Conservation (phyloP, 1,284 basidiomycete species). For the Phaffia rhodozyma region DNA sequence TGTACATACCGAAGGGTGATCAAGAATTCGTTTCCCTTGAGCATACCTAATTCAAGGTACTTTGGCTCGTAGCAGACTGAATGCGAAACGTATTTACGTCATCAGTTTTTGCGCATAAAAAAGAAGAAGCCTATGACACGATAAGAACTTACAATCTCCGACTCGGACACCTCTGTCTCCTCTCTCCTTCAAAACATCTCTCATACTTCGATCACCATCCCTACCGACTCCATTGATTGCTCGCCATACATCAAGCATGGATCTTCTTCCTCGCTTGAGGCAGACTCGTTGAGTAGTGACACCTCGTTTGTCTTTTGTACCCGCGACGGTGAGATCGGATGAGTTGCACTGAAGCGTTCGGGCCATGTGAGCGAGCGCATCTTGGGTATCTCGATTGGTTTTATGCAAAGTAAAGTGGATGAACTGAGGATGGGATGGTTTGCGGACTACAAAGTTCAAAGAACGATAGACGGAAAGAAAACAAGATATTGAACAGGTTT, state of each 20-base stretch:
- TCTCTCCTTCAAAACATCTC: conserved; percentile 52
- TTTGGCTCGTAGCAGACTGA: conserved; percentile 52
- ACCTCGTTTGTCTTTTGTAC: conserved; percentile 96
- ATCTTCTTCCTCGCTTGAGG: conserved; percentile 62
- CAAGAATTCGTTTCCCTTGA: conserved; percentile 90
- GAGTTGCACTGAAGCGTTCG: conserved; percentile 59
- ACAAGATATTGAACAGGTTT: not conserved
- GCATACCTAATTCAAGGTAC: conserved; percentile 78
- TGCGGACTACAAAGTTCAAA: conserved; percentile 16
- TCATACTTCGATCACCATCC: conserved; percentile 43
- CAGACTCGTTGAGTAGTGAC: conserved; percentile 90
- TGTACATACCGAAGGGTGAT: conserved; percentile 75
- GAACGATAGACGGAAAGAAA: not conserved
- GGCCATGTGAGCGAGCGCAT: conserved; percentile 69
- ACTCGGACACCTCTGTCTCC: conserved; percentile 85
- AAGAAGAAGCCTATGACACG: not conserved
- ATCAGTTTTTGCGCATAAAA: not conserved
- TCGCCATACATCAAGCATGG: conserved; percentile 74
- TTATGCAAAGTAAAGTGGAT: conserved; percentile 97
- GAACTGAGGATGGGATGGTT: conserved; percentile 46
- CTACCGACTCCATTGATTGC: conserved; percentile 52
- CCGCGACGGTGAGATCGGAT: conserved; percentile 78
- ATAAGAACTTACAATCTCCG: conserved; percentile 54
- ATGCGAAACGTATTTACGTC: not conserved
- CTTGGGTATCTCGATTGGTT: conserved; percentile 94